Percentiles rank a stretch among this genome's conserved stretches.
These are phyloP conservation scores for Cardiosporidium cionae DNA, from an alignment of 169 alveolate species.

Conservation along the genomic window DNA sequence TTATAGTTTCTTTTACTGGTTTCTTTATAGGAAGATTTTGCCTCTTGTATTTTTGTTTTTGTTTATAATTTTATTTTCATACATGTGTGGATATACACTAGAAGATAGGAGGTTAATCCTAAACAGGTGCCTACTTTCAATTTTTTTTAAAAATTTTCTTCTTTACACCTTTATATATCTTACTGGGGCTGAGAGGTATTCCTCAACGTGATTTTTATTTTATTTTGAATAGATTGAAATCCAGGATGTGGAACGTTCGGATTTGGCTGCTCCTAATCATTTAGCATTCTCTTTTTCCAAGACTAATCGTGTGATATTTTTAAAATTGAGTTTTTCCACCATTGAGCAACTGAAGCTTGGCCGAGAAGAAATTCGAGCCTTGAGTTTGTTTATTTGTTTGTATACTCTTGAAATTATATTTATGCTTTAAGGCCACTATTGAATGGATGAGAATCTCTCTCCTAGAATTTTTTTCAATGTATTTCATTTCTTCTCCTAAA, in stretches of 20 bases:
- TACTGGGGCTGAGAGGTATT: background rate
- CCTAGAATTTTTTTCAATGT: background rate
- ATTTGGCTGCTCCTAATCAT: background rate
- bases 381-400: background rate
- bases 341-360: slow-evolving; percentile 1
- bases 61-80: too few relatives aligned
- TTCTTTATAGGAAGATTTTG: too few relatives aligned
- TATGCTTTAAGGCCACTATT: background rate
- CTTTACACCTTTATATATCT: background rate
- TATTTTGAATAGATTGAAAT: background rate
- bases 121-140: too few relatives aligned
- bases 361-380: background rate
- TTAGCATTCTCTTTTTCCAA: background rate
- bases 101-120: too few relatives aligned
- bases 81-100: too few relatives aligned
- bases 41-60: too few relatives aligned
- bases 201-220: background rate
- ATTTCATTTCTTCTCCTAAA: too few relatives aligned
- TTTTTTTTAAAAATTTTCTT: background rate
- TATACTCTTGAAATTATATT: background rate
- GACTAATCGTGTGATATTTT: background rate
- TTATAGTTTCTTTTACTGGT: too few relatives aligned
- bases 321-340: slow-evolving; percentile 1
- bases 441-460: background rate
- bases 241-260: background rate